Conservation (phyloP, 495 filamentous ascomycete genomes). For the Cryomyces minteri region DNA sequence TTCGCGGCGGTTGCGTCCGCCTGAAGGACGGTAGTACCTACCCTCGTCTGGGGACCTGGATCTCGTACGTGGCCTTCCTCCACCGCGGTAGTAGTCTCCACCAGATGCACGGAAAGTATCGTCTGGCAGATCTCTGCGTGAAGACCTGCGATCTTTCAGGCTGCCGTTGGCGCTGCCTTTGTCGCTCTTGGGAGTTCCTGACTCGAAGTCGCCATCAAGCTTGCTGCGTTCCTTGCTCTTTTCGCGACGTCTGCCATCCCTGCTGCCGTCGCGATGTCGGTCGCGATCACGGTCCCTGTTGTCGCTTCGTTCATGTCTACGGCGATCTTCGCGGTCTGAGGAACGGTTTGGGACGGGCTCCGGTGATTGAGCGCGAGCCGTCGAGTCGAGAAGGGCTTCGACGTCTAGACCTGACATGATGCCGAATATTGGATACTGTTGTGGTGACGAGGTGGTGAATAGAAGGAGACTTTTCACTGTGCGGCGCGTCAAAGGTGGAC, state of each 20-base stretch:
- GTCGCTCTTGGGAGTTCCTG: constrained; percentile 62
- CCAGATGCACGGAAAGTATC: constrained; percentile 21
- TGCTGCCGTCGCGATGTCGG: constrained; percentile 36
- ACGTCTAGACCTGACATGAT: constrained; percentile 83
- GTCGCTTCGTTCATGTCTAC: constrained; percentile 36
- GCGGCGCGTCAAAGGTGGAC: no score
- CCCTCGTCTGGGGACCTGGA: constrained; percentile 58
- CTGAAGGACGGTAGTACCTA: constrained; percentile 59
- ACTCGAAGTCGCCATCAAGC: constrained; percentile 34
- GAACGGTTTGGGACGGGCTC: background rate
- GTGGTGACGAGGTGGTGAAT: background rate
- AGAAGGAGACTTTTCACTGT: no score
- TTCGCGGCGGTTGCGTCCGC: constrained; percentile 27
- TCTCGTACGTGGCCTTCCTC: constrained; percentile 47
- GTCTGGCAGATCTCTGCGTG: constrained; percentile 47
- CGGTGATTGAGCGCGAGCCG: constrained; percentile 32
- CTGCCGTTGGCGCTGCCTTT: constrained; percentile 65
- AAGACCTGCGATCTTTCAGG: constrained; percentile 60
- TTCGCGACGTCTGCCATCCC: constrained; percentile 38
- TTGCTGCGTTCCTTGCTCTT: constrained; percentile 44
- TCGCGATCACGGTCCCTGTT: constrained; percentile 36
- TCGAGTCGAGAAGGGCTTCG: constrained; percentile 84
- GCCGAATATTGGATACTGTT: background rate
- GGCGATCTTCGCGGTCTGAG: constrained; percentile 21
- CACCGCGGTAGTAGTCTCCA: constrained; percentile 31